Percentiles rank a stretch among this genome's conserved stretches.
These are phyloP conservation scores for Marasmius fiardii DNA, from an alignment of 1,284 basidiomycete genomes.

Conservation along the genomic window DNA sequence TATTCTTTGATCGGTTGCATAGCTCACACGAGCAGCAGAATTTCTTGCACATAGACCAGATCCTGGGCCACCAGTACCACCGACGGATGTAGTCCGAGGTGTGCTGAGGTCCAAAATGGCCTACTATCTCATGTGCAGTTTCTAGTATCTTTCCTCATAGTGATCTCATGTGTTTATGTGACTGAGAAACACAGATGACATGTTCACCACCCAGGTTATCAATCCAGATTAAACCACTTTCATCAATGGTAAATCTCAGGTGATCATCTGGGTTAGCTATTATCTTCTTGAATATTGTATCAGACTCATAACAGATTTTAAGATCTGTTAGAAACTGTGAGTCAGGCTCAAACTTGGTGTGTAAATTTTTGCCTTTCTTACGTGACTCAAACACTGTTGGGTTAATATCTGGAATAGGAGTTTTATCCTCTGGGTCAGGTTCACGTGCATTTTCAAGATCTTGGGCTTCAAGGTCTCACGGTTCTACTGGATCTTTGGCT, in stretches of 20 bases:
- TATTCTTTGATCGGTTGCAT: slow-evolving; percentile 16
- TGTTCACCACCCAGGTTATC: slow-evolving; percentile 1
- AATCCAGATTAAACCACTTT: background rate
- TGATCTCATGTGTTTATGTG: background rate
- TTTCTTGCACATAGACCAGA: slow-evolving; percentile 17
- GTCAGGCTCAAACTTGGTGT: background rate
- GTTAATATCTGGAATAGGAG: background rate
- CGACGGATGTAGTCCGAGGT: slow-evolving; percentile 24
- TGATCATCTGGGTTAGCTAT: slow-evolving; percentile 1
- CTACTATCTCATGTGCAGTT: slow-evolving; percentile 22
- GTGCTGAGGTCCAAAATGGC: slow-evolving; percentile 22
- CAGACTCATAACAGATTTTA: background rate
- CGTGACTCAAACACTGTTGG: background rate
- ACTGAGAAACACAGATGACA: slow-evolving; percentile 1
- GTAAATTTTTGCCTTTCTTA: background rate
- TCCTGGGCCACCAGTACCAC: slow-evolving; percentile 32
- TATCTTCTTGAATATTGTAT: background rate
- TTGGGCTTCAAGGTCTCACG: background rate
- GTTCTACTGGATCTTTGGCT: background rate
- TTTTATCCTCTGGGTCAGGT: background rate
- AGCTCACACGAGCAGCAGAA: slow-evolving; percentile 19
- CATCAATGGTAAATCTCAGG: background rate
- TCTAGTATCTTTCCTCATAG: slow-evolving; percentile 20
- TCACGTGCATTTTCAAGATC: slow-evolving; percentile 1
- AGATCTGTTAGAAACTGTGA: background rate